Base-by-base conservation (phyloP, 2,329 filamentous ascomycete genomes). In the Coleophoma cylindrospora region DNA sequence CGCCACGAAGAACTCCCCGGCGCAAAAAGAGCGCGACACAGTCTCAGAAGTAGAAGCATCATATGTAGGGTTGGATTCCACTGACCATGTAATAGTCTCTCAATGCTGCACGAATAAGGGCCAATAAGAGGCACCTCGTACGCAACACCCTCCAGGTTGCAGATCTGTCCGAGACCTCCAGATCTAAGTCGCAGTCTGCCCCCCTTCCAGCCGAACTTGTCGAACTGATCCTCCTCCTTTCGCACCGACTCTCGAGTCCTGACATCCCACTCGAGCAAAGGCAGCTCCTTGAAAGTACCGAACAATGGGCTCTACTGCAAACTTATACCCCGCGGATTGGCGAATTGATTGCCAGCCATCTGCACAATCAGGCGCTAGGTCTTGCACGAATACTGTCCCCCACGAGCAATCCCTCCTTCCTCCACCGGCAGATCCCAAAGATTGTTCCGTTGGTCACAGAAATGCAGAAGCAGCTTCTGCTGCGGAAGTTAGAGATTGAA, bases 351-450 rank as follows among this genome's bases (percentile, higher is more conserved):
- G 80, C 79, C 3, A 59, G 68, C 0, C 67, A 69, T n/a, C 70
- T 85, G 0, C 74, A 76, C 48, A 61, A 68, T 1, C 71, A 73
- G 13, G 79, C 79, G 45, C 64, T 72, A 54, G 70, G 73, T 40
- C 67, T 81, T 12, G 72, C 74, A 11, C 69, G 74, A 0, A 71
- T 75, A 51, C 69, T 78, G 22, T 71, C 77, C 12, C 72, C 66
- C 8, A 70, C 67, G 4, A 79, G 74, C 2, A 68, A 66, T 5
- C 57, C 75, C 4, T 77, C 77, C 33, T 72, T 79, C 57, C 67
- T 83, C n/a, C 81, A 84, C 66, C 79, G 81, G 17, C 65, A 71
- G 21, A 75, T 84, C 45, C 69, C 79, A 1, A 66, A 70, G 15
- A 68, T 86, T 2, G 67, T 75, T 0, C 54, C 64, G 1, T 65